These are phyloP conservation scores for Didymosphaeria variabile DNA, from an alignment of 2,329 filamentous ascomycete species.

Conservation along the genomic window DNA sequence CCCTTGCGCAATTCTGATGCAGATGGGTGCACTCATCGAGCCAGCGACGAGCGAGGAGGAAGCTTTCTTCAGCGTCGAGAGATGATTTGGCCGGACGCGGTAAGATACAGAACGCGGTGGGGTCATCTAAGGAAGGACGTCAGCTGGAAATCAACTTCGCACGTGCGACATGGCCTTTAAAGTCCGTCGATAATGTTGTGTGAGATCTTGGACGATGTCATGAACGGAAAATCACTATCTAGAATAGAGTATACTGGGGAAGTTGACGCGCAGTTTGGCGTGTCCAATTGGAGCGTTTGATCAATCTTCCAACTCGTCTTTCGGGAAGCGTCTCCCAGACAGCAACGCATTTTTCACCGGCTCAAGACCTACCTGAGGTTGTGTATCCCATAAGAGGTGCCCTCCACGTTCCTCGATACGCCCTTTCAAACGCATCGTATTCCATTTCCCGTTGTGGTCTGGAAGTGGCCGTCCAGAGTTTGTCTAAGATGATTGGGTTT, in stretches of 20 bases:
- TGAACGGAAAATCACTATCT: no score
- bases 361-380: neutral
- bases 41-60: conserved; percentile 12
- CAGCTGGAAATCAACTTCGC: no score
- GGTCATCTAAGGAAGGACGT: conserved; percentile 10
- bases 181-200: no score
- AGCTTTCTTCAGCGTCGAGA: conserved; percentile 3
- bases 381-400: neutral
- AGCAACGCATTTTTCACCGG: no score
- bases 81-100: conserved; percentile 1
- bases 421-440: neutral
- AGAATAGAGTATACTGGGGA: no score
- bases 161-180: no score
- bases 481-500: neutral
- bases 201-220: no score
- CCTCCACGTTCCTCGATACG: neutral
- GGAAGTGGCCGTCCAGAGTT: neutral
- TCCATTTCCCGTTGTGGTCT: neutral
- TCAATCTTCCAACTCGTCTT: no score
- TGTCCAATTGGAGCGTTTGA: no score
- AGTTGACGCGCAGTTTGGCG: no score
- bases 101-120: neutral
- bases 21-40: conserved; percentile 14
- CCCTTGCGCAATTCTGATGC: conserved; percentile 13
- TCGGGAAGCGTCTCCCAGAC: neutral